Percentiles rank a stretch among this genome's conserved stretches.
Evolutionary conservation across 164 flowering plant species (phyloP).

Genomic region (Macadamia integrifolia): DNA sequence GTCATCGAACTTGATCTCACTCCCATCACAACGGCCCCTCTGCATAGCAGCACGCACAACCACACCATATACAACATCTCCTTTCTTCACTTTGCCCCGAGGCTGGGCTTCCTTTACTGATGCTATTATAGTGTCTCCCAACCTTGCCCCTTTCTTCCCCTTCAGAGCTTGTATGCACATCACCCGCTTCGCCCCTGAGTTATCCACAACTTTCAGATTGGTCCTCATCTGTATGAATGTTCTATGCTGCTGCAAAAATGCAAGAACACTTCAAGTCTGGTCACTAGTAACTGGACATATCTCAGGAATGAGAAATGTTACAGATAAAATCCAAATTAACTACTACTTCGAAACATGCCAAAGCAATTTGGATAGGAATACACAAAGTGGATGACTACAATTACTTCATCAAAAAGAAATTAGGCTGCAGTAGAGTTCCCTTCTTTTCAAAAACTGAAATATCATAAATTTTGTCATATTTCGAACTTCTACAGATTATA

Average conservation of each 20-base stretch:
- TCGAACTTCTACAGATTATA: no score
- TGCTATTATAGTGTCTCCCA: slow-evolving; percentile 83
- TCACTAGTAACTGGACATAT: no score
- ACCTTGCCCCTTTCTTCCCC: slow-evolving; percentile 78
- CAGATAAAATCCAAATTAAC: no score
- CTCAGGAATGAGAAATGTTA: no score
- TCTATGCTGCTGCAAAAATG: slow-evolving; percentile 48
- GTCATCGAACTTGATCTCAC: slow-evolving; percentile 84
- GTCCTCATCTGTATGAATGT: slow-evolving; percentile 94
- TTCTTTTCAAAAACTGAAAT: no score
- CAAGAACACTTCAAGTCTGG: background rate
- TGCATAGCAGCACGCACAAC: slow-evolving; percentile 97
- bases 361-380: no score
- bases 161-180: slow-evolving; percentile 82
- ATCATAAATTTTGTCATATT: no score
- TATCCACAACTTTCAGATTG: slow-evolving; percentile 84
- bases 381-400: no score
- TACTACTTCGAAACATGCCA: no score
- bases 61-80: slow-evolving; percentile 71
- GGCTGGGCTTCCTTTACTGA: slow-evolving; percentile 89
- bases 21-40: slow-evolving; percentile 76
- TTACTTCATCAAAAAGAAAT: no score
- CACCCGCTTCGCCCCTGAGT: slow-evolving; percentile 77
- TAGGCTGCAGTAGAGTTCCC: no score
- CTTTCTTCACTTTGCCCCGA: slow-evolving; percentile 86